Percentiles rank a stretch among this genome's conserved stretches.
phyloP scores from a whole-genome alignment of 192 early-diverging fungal species.

The Funneliformis geosporum region DNA sequence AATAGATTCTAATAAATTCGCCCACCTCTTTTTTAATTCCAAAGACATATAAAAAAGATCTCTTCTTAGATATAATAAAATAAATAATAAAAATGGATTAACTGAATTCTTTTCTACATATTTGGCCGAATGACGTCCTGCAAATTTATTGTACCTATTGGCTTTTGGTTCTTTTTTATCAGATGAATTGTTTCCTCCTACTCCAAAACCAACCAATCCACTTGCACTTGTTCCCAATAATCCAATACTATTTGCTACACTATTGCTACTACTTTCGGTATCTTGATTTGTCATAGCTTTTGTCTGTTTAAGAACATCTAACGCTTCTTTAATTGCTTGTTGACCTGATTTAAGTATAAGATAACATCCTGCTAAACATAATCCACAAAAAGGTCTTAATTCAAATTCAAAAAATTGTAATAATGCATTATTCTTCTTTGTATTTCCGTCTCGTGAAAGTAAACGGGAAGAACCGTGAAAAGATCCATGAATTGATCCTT shows the following conservation, averaged over 20 bases:
- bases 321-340: conserved; percentile 34
- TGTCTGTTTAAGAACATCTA: conserved; percentile 36
- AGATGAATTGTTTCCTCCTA: conserved; percentile 21
- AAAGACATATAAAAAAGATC: conserved; percentile 46
- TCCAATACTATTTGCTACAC: conserved; percentile 27
- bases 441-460: not conserved
- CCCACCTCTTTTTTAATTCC: conserved; percentile 37
- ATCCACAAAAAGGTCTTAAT: conserved; percentile 47
- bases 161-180: conserved; percentile 34
- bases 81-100: conserved; percentile 42
- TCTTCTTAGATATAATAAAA: conserved; percentile 44
- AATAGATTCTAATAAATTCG: conserved; percentile 38
- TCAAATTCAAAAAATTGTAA: conserved; percentile 42
- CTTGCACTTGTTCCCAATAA: conserved; percentile 18
- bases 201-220: conserved; percentile 32
- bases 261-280: conserved; percentile 24
- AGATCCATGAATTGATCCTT: conserved; percentile 20
- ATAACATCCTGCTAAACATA: conserved; percentile 46
- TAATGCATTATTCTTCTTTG: conserved; percentile 20
- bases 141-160: conserved; percentile 50
- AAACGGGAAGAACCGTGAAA: not conserved
- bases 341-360: conserved; percentile 38
- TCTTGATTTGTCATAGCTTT: not conserved
- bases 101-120: conserved; percentile 37
- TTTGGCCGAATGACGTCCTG: conserved; percentile 43